These are phyloP conservation scores for Eucalyptus curtisii DNA, from an alignment of 345 rosid genomes.

Conservation along the genomic window DNA sequence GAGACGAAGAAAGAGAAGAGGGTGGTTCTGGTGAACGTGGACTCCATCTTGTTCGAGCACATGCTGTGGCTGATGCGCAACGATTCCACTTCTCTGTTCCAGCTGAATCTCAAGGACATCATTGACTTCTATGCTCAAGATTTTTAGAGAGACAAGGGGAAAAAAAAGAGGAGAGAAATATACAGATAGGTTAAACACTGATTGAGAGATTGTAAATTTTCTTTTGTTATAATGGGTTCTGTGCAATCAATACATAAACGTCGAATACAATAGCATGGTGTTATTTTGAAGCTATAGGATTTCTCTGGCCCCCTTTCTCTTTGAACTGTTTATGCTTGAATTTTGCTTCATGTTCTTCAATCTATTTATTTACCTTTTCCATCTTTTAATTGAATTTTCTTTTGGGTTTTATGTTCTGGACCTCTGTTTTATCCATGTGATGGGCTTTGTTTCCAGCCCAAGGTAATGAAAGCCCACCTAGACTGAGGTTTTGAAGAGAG, in stretches of 20 bases:
- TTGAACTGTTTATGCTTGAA: neutral
- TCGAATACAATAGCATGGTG: neutral
- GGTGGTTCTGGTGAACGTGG: slow-evolving; percentile 47
- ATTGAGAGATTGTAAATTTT: neutral
- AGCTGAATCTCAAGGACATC: slow-evolving; percentile 65
- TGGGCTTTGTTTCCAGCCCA: neutral
- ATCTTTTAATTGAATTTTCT: neutral
- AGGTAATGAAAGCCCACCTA: neutral
- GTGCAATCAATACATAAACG: neutral
- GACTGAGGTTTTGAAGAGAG: neutral
- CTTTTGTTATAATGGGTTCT: neutral
- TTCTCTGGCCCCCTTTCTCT: neutral
- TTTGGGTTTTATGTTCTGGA: neutral
- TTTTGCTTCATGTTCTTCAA: neutral
- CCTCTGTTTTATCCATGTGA: neutral
- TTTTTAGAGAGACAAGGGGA: neutral
- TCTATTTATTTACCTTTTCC: neutral
- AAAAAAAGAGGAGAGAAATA: neutral
- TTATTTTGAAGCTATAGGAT: neutral
- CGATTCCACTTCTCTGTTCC: slow-evolving; percentile 48
- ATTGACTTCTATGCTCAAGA: slow-evolving; percentile 75
- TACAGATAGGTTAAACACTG: neutral
- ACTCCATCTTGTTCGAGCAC: slow-evolving; percentile 83
- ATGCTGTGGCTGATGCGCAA: slow-evolving; percentile 73
- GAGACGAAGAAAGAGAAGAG: slow-evolving; percentile 3